These are phyloP conservation scores for Coemansia sp. DNA, from an alignment of 192 early-diverging fungal genomes.

Conservation along the genomic window DNA sequence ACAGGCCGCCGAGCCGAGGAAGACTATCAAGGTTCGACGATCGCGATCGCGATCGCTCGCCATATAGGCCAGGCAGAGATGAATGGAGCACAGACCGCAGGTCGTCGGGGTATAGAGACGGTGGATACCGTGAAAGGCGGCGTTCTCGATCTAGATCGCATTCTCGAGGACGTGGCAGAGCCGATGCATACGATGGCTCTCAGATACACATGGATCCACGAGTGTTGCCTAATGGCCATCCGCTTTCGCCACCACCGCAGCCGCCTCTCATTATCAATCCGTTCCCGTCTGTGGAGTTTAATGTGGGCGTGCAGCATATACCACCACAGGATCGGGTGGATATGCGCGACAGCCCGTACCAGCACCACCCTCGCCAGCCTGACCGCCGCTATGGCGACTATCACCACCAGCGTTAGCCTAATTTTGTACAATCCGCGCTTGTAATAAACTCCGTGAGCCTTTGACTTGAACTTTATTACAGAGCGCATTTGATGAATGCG, in stretches of 20 bases:
- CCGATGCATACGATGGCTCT: neutral
- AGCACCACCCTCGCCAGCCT: neutral
- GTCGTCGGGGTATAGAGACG: conserved; percentile 8
- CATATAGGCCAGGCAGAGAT: neutral
- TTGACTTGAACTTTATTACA: neutral
- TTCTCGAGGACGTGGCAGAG: neutral
- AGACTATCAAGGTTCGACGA: conserved; percentile 6
- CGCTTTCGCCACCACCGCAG: neutral
- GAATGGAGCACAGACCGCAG: conserved; percentile 10
- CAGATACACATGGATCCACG: neutral
- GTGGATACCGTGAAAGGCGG: conserved; percentile 11
- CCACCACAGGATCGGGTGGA: neutral
- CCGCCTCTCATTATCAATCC: neutral
- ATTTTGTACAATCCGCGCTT: neutral
- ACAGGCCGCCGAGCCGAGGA: conserved; percentile 9
- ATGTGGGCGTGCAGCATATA: neutral
- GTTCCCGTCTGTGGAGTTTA: conserved; percentile 5
- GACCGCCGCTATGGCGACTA: conserved; percentile 1
- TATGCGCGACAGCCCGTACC: neutral
- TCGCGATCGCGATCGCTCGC: conserved; percentile 17
- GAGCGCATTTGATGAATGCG: neutral
- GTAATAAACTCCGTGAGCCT: too few relatives aligned
- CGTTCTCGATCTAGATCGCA: conserved; percentile 24
- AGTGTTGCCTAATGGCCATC: neutral
- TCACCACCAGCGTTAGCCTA: neutral